These are phyloP conservation scores for Macadamia integrifolia DNA, from an alignment of 164 flowering plant species.

Conservation along the genomic window DNA sequence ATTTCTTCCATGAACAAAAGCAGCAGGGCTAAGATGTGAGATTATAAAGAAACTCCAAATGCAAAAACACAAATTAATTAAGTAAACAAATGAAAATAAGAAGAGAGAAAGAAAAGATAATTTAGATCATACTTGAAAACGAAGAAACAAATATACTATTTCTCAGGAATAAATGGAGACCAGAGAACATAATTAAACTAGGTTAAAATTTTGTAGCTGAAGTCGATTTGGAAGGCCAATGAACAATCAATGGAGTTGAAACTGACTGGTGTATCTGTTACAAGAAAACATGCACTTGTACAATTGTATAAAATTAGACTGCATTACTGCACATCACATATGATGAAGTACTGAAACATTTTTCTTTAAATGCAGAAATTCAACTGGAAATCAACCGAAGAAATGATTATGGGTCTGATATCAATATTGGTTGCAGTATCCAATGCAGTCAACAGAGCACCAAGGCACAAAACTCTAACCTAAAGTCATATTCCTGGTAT, in stretches of 20 bases:
- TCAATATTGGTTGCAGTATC: neutral
- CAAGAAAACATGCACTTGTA: neutral
- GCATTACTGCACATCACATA: too few species aligned
- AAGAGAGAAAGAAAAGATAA: too few species aligned
- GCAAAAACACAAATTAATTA: neutral
- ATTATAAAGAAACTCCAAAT: neutral
- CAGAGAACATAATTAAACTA: neutral
- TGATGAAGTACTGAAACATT: too few species aligned
- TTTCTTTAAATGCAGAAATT: neutral
- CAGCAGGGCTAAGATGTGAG: neutral
- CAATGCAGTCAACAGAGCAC: neutral
- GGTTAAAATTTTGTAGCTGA: neutral
- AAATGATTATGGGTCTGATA: neutral
- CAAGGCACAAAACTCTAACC: neutral
- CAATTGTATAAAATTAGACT: neutral
- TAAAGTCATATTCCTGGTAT: neutral
- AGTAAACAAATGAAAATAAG: neutral
- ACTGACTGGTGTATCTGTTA: neutral
- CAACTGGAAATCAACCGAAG: neutral
- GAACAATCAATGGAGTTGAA: neutral
- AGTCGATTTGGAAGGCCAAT: neutral
- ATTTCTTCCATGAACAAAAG: constrained; percentile 40
- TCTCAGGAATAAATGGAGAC: neutral
- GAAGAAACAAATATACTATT: neutral
- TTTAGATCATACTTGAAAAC: neutral